phyloP scores from a whole-genome alignment of 805 yeast species.

The Grigorovia yakushimaensis region DNA sequence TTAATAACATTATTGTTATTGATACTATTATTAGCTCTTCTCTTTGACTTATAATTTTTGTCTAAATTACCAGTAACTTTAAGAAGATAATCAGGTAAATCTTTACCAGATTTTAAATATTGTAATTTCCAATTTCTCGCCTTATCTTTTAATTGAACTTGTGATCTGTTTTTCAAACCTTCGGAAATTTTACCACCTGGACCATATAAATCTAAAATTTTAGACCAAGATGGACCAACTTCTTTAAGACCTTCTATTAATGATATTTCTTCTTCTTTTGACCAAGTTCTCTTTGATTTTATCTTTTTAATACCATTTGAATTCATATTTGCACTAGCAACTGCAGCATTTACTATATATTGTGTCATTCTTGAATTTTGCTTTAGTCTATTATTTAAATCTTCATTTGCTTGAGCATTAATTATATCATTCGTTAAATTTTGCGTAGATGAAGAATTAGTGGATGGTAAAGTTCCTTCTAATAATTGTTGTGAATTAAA shows the following conservation, averaged over 20 bases:
- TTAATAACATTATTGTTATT: background rate
- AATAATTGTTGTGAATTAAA: background rate
- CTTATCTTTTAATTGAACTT: constrained; percentile 89
- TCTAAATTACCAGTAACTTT: constrained; percentile 85
- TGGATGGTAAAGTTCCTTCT: background rate
- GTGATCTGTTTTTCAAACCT: constrained; percentile 74
- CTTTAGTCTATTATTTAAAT: background rate
- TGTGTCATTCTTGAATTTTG: constrained; percentile 5
- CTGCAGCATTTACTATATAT: constrained; percentile 18
- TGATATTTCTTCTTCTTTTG: constrained; percentile 79
- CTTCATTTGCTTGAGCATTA: background rate
- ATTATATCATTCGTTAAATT: background rate
- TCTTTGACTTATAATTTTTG: constrained; percentile 37
- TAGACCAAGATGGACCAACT: constrained; percentile 91
- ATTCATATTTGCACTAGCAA: constrained; percentile 16
- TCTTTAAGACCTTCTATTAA: constrained; percentile 65
- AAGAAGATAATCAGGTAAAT: constrained; percentile 68
- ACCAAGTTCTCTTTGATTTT: constrained; percentile 46
- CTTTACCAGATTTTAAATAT: constrained; percentile 62
- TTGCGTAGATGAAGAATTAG: background rate
- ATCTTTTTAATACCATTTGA: constrained; percentile 17
- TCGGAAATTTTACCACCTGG: constrained; percentile 87
- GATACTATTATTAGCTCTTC: constrained; percentile 4
- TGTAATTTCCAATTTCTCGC: constrained; percentile 93
- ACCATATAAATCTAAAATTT: constrained; percentile 82